Base-by-base conservation (phyloP, 2,329 filamentous ascomycete genomes). In the Aspergillus udagawae region DNA sequence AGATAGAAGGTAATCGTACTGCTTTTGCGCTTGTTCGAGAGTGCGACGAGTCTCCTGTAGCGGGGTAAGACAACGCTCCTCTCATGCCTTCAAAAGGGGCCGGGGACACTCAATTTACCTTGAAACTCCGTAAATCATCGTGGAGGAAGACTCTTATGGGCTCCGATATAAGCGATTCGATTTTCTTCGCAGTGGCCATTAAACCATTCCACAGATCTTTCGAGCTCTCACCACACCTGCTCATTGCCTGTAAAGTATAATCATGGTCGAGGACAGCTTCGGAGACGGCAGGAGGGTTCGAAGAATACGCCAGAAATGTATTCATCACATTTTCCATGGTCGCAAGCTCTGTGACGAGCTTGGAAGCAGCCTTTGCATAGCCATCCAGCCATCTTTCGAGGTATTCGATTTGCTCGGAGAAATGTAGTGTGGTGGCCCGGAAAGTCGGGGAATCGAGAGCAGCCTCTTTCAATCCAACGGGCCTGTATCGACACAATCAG, bases 391-490 rank as follows among this genome's bases (percentile, higher is more conserved):
- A 99, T 82, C 85, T 86, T 75, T 97, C 94, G 58, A 97, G 84
- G 55, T 86, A 83, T 63, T 97, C 94, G 67, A 96, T 85, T 78
- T 99, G 93, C 63, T 97, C 94, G 61, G 86, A 83, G 71, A 96
- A 96, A 77, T 97, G 91, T 49, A 89, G 79, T 45, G 91, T 85
- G 23, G 90, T 90, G 49, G 92, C 91, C 63, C 94, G 91, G 74
- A 97, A 97, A 38, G 92, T 95, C 27, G 94, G 94, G 42, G 92
- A 97, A 77, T 99, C 94, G 78, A 97, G 89, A 21, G 92, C 90
- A 52, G 94, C 94, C 83, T 99, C 94, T 77, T 93, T 94, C 66
- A 97, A 83, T 60, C 87, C 87, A 38, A 97, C 92, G 48, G 94
- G 91, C 56, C 84, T 86, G 32, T 52, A 56, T 44, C 25, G 55